These are phyloP conservation scores for Chytriomyces confervae DNA, from an alignment of 192 early-diverging fungal species.

Conservation along the genomic window DNA sequence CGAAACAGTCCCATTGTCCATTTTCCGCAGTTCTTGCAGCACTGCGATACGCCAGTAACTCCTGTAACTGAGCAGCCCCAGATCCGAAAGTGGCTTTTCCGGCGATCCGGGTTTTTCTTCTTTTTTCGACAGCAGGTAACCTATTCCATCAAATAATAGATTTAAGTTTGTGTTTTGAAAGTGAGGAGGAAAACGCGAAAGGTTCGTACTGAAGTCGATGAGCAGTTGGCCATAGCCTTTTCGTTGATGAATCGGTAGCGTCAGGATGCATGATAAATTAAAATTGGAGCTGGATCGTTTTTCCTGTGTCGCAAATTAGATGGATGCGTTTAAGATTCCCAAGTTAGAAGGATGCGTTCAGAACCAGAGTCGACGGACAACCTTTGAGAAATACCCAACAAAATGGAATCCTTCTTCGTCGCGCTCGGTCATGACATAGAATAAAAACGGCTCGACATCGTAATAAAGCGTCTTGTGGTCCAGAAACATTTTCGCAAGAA, in stretches of 20 bases:
- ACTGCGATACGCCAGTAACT: constrained; percentile 1
- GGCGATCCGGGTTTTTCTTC: constrained; percentile 83
- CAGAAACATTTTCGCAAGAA: constrained; percentile 92
- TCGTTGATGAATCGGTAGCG: constrained; percentile 87
- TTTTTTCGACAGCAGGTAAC: constrained; percentile 81
- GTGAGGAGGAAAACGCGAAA: neutral
- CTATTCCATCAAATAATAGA: constrained; percentile 60
- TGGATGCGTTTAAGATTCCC: too few relatives aligned
- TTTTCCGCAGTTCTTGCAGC: neutral
- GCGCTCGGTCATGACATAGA: constrained; percentile 82
- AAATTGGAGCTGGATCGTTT: constrained; percentile 85
- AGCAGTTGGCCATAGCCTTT: constrained; percentile 91
- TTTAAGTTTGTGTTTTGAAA: too few relatives aligned
- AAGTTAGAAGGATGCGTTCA: neutral
- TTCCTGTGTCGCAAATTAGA: constrained; percentile 63
- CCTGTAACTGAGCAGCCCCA: constrained; percentile 83
- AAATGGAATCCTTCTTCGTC: constrained; percentile 61
- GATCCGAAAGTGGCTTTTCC: constrained; percentile 89
- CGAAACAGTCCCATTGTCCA: neutral
- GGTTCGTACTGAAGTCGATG: constrained; percentile 88
- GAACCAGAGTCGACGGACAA: constrained; percentile 33
- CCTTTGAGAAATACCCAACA: constrained; percentile 97
- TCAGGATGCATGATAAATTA: constrained; percentile 94
- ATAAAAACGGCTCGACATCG: constrained; percentile 81
- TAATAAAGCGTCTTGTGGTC: constrained; percentile 98